Conservation (phyloP, 495 filamentous ascomycete species). For the Podospora sp. region DNA sequence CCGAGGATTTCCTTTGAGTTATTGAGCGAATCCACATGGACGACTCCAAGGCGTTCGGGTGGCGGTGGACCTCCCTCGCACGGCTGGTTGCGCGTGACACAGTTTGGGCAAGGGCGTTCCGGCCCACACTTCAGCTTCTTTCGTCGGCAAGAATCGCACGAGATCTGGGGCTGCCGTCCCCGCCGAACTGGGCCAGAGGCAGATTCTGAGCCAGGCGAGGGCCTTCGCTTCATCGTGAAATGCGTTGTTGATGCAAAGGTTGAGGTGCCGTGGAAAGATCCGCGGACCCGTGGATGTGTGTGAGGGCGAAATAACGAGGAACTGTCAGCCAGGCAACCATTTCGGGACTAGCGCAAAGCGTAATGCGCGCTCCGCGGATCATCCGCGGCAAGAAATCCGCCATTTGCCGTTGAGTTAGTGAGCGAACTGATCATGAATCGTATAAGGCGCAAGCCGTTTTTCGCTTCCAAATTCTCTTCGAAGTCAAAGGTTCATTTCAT, state of each 20-base stretch:
- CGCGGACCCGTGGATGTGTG: too few species aligned
- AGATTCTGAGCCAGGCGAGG: neutral
- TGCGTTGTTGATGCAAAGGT: neutral
- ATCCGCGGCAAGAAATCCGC: too few species aligned
- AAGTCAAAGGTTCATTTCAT: too few species aligned
- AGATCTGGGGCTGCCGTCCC: constrained; percentile 45
- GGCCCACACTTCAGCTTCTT: constrained; percentile 54
- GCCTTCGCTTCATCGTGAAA: constrained; percentile 3
- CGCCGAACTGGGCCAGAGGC: constrained; percentile 23
- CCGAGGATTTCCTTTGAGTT: constrained; percentile 13
- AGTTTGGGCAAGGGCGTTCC: constrained; percentile 40
- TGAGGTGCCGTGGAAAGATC: too few species aligned
- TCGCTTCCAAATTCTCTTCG: too few species aligned
- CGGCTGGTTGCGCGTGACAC: constrained; percentile 19
- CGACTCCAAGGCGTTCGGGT: neutral
- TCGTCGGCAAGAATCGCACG: constrained; percentile 48
- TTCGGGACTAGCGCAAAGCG: too few species aligned
- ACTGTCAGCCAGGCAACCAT: too few species aligned
- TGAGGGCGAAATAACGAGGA: too few species aligned
- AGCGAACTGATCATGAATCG: too few species aligned
- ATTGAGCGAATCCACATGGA: neutral
- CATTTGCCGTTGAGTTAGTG: too few species aligned
- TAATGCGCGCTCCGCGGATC: too few species aligned
- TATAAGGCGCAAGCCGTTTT: too few species aligned
- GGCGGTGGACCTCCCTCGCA: constrained; percentile 21